These are phyloP conservation scores for Bertia moriformis DNA, from an alignment of 2,329 filamentous ascomycete species.

Conservation along the genomic window DNA sequence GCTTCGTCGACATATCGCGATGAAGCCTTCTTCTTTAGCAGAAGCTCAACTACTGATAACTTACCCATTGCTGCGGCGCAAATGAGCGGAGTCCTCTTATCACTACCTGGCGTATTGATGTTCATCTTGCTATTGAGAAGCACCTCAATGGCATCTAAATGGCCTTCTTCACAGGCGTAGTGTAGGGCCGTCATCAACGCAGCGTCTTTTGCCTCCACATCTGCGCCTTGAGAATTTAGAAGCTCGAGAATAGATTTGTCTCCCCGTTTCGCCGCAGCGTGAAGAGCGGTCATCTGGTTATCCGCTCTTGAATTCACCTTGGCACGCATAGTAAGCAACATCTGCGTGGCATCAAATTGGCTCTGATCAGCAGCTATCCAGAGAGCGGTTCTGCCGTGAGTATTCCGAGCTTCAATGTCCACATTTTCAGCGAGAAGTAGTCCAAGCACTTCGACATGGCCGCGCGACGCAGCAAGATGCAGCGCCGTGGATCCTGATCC, in stretches of 20 bases:
- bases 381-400: constrained; percentile 16
- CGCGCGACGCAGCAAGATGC: constrained; percentile 15
- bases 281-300: constrained; percentile 16
- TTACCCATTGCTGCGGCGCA: constrained; percentile 17
- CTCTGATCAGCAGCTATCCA: constrained; percentile 17
- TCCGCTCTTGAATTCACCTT: constrained; percentile 17
- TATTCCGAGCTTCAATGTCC: constrained; percentile 14
- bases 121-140: constrained; percentile 16
- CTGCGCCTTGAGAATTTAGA: constrained; percentile 14
- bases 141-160: constrained; percentile 10
- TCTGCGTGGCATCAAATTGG: constrained; percentile 13
- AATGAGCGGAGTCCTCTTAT: constrained; percentile 17
- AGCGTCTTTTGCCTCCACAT: constrained; percentile 18
- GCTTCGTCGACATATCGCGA: constrained; percentile 12
- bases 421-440: constrained; percentile 12
- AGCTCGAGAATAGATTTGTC: constrained; percentile 15
- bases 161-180: constrained; percentile 15
- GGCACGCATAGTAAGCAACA: constrained; percentile 14
- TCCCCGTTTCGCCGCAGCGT: constrained; percentile 16
- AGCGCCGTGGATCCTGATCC: constrained; percentile 13
- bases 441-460: constrained; percentile 12
- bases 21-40: constrained; percentile 16
- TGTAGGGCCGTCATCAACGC: constrained; percentile 18
- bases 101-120: constrained; percentile 13
- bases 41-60: constrained; percentile 10